Percentiles rank a stretch among this genome's conserved stretches.
These are phyloP conservation scores for Epicoccum nigrum DNA, from an alignment of 2,329 filamentous ascomycete genomes.

Conservation along the genomic window DNA sequence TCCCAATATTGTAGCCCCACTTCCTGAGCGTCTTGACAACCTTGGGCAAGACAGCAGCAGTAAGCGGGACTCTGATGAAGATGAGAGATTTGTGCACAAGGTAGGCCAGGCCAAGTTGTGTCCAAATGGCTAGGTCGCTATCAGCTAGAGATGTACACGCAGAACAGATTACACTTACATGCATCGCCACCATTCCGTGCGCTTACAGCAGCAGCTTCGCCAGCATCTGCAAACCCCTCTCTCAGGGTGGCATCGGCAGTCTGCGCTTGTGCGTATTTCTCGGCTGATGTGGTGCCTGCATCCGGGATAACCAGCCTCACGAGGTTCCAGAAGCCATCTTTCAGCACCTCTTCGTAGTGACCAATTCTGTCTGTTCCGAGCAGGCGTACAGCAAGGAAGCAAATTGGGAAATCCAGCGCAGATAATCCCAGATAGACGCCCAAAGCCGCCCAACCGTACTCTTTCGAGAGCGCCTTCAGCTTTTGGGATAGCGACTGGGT, in stretches of 20 bases:
- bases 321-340: slow-evolving; percentile 63
- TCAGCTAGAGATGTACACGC: background rate
- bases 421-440: slow-evolving; percentile 89
- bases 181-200: slow-evolving; percentile 66
- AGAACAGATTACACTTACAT: slow-evolving; percentile 63
- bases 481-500: slow-evolving; percentile 68
- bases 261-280: slow-evolving; percentile 46
- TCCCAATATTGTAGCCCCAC: slow-evolving; percentile 96
- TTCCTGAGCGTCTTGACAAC: slow-evolving; percentile 85
- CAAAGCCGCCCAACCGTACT: slow-evolving; percentile 92
- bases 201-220: slow-evolving; percentile 66
- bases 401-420: slow-evolving; percentile 91
- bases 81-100: slow-evolving; percentile 98
- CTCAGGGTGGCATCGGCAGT: slow-evolving; percentile 37
- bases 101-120: slow-evolving; percentile 90
- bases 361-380: slow-evolving; percentile 88
- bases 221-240: slow-evolving; percentile 53
- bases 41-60: slow-evolving; percentile 88
- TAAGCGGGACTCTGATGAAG: slow-evolving; percentile 90
- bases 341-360: slow-evolving; percentile 70
- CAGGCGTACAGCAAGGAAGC: slow-evolving; percentile 83
- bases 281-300: slow-evolving; percentile 57
- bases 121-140: slow-evolving; percentile 66
- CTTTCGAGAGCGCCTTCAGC: slow-evolving; percentile 81
- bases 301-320: slow-evolving; percentile 67